A percentile compares a stretch with the other conserved stretches of the same genome.
These are phyloP conservation scores for Brassica carinata DNA, from an alignment of 345 rosid genomes.

Conservation along the genomic window DNA sequence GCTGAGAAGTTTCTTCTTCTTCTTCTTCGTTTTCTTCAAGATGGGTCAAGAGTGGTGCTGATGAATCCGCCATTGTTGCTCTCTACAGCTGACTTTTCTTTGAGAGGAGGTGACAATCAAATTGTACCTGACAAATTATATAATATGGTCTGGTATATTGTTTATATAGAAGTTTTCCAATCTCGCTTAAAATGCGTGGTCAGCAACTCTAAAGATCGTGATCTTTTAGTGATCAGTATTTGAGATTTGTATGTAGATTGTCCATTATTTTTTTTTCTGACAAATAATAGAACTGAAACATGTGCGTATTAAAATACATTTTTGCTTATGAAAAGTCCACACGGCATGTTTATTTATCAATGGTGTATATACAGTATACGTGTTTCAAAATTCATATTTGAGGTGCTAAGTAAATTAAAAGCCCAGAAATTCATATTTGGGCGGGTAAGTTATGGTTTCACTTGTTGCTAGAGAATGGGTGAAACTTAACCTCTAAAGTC, in stretches of 20 bases:
- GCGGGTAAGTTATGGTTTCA: too few relatives aligned
- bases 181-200: slow-evolving; percentile 13
- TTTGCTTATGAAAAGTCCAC: neutral
- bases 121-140: neutral
- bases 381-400: too few relatives aligned
- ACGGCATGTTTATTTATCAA: neutral
- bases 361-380: neutral
- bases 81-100: neutral
- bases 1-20: neutral
- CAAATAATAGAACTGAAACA: neutral
- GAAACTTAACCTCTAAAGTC: too few relatives aligned
- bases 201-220: neutral
- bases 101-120: slow-evolving; percentile 2
- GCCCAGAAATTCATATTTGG: too few relatives aligned
- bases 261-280: neutral
- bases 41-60: slow-evolving; percentile 26
- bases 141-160: neutral
- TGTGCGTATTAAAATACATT: neutral
- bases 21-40: slow-evolving; percentile 5
- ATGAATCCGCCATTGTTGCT: slow-evolving; percentile 26
- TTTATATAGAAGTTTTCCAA: neutral
- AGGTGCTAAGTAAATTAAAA: too few relatives aligned
- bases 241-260: slow-evolving; percentile 5
- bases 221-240: neutral
- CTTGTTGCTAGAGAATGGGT: too few relatives aligned